Evolutionary conservation across 2,329 filamentous ascomycete species (phyloP).

Genomic region (Talaromyces funiculosus): DNA sequence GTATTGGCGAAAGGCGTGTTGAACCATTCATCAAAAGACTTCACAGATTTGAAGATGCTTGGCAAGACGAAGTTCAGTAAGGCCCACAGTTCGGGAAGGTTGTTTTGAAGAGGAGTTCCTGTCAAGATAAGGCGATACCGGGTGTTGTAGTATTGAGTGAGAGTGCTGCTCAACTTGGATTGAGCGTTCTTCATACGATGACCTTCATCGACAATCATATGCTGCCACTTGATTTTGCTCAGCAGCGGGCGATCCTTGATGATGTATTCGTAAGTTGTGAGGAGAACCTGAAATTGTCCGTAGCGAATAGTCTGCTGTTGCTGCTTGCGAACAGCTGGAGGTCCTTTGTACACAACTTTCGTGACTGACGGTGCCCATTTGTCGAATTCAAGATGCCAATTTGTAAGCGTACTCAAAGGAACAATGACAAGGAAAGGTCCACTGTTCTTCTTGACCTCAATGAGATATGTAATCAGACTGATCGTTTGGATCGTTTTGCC

Average conservation of each 20-base stretch:
- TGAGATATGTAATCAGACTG: slow-evolving; percentile 92
- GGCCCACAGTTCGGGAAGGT: slow-evolving; percentile 91
- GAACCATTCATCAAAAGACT: slow-evolving; percentile 99
- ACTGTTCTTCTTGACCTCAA: slow-evolving; percentile 86
- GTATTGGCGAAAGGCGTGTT: slow-evolving; percentile 99
- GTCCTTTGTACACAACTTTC: slow-evolving; percentile 94
- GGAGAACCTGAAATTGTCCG: slow-evolving; percentile 88
- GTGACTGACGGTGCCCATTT: slow-evolving; percentile 90
- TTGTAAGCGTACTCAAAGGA: slow-evolving; percentile 90
- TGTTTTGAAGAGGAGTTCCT: slow-evolving; percentile 95
- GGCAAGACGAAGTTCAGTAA: slow-evolving; percentile 97
- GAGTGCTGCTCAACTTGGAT: slow-evolving; percentile 91
- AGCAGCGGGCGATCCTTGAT: slow-evolving; percentile 96
- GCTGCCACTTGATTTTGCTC: slow-evolving; percentile 98
- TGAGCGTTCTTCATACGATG: slow-evolving; percentile 99
- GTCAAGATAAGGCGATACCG: slow-evolving; percentile 95
- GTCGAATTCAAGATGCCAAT: slow-evolving; percentile 98
- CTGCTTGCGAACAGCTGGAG: slow-evolving; percentile 77
- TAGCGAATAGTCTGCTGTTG: slow-evolving; percentile 92
- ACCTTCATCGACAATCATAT: slow-evolving; percentile 99
- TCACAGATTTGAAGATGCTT: slow-evolving; percentile 98
- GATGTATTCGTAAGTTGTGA: slow-evolving; percentile 98
- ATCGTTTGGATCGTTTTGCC: slow-evolving; percentile 99
- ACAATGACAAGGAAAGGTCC: slow-evolving; percentile 96
- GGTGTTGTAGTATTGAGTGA: slow-evolving; percentile 91